These are phyloP conservation scores for Erodium trifolium DNA, from an alignment of 441 rosid genomes.

Conservation along the genomic window DNA sequence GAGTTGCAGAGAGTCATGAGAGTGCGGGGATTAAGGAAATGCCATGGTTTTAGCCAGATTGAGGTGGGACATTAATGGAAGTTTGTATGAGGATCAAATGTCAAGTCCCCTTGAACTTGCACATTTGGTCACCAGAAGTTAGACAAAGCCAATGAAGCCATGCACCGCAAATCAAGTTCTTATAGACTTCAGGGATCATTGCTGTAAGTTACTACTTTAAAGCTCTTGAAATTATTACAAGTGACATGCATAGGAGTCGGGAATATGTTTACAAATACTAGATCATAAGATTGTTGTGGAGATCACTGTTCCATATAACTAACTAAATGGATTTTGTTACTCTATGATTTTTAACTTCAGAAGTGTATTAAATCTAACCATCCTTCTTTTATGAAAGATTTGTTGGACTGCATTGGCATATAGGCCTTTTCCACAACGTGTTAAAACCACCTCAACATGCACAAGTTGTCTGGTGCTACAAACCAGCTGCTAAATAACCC, in stretches of 20 bases:
- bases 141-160: neutral
- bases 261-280: neutral
- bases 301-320: too few relatives aligned
- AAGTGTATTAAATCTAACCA: too few relatives aligned
- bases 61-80: neutral
- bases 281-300: neutral
- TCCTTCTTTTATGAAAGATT: too few relatives aligned
- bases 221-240: too few relatives aligned
- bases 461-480: slow-evolving; percentile 7
- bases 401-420: too few relatives aligned
- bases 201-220: neutral
- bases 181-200: neutral
- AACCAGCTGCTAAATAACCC: slow-evolving; percentile 10
- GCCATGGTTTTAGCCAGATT: neutral
- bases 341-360: too few relatives aligned
- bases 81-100: neutral
- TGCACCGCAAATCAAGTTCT: neutral
- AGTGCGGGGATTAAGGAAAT: neutral
- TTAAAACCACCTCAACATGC: neutral
- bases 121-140: neutral
- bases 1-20: neutral
- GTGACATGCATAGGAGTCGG: neutral
- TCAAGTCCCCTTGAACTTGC: neutral
- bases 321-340: too few relatives aligned
- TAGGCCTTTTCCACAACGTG: neutral